Base-by-base conservation (phyloP, 192 early-diverging fungal genomes). In the Coemansia nantahalensis region DNA sequence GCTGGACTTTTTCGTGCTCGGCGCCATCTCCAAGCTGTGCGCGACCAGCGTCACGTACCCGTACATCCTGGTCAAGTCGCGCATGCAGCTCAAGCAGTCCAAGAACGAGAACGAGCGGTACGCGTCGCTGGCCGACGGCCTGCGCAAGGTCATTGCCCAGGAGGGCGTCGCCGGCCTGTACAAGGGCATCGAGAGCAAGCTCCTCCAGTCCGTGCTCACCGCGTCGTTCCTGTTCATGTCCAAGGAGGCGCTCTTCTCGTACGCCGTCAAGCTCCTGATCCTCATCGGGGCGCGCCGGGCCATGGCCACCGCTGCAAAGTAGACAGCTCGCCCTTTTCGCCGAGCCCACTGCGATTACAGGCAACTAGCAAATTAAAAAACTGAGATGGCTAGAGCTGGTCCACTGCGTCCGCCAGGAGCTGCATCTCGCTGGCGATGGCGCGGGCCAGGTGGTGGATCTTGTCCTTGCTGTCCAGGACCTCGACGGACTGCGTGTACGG, bases 41-140 rank as follows among this genome's bases (percentile, higher is more conserved):
- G 97, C 97, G 26, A 99, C 97, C 36, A 80, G 80, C 62, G 85
- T 93, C 52, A 99, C 97, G 16, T 99, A 98, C 61, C 97, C 97
- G 44, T 99, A 99, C 78, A 96, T 98, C 82, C 87, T 99, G 53
- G 82, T 97, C 52, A 99, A 99, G 79, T 89, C 89, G 31, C 88
- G 97, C 33, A 99, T 99, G 97, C 97, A 99, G 69, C 78, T 96
- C 51, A 87, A 89, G 67, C 89, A 95, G 68, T 81, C 84, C 45
- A 83, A 81, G 63, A 88, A 90, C 55, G 84, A 82, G 39, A 78
- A 67, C 58, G 74, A 78, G 56, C 80, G 86, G 33, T 96, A 99
- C 77, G 74, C 59, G 40, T 91, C 86, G 19, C 82, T 93, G 42
- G 45, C 85, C 45, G 93, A 97, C 75, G 95, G 89, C 11, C 80